Percentiles rank a stretch among this genome's conserved stretches.
Evolutionary conservation across 495 filamentous ascomycete species (phyloP).

Genomic region (Neurospora sp.): DNA sequence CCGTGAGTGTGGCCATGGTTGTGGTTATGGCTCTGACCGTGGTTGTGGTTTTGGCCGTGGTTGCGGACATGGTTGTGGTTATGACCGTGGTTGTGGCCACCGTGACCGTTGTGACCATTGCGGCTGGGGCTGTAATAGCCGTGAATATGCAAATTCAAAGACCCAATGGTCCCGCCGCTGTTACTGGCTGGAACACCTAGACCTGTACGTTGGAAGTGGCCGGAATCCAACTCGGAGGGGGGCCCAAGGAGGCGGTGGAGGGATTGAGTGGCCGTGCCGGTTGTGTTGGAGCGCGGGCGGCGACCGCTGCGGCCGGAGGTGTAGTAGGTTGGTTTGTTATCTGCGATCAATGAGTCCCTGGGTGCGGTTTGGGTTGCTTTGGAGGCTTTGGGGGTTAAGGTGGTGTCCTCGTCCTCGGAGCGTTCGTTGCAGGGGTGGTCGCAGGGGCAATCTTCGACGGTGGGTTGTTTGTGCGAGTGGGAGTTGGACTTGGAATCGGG

Average conservation of each 20-base stretch:
- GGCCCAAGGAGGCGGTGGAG: neutral
- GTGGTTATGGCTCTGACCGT: neutral
- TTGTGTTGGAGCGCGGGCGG: neutral
- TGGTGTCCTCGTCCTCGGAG: neutral
- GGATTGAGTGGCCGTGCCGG: neutral
- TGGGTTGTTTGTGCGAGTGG: neutral
- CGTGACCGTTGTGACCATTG: neutral
- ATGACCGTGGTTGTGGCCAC: no score
- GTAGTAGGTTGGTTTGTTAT: neutral
- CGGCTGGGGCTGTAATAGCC: neutral
- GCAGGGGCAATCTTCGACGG: neutral
- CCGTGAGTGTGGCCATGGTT: neutral
- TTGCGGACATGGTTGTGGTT: no score
- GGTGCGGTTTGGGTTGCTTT: neutral
- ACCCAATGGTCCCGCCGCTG: neutral
- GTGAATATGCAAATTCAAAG: neutral
- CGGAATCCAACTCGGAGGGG: neutral
- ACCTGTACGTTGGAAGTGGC: no score
- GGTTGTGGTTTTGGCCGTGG: neutral
- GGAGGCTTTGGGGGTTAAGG: neutral
- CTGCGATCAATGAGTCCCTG: neutral
- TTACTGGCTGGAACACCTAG: neutral
- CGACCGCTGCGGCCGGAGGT: neutral
- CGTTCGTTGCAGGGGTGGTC: neutral
- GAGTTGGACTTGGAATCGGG: neutral